Evolutionary conservation across 1,284 basidiomycete genomes (phyloP).

Genomic region (Athelia psychrophila): DNA sequence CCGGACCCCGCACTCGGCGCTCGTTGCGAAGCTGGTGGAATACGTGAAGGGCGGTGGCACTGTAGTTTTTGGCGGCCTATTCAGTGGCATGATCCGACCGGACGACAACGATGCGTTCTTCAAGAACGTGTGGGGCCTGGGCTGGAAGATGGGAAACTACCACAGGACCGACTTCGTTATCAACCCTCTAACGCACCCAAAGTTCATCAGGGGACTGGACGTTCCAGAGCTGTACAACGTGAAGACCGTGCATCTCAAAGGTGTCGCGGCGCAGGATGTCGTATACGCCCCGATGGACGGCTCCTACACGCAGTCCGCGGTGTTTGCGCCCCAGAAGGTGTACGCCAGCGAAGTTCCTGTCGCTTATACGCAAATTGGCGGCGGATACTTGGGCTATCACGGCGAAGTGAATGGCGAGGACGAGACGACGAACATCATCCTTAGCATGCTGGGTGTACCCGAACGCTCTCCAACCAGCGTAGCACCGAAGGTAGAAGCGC

Average conservation of each 20-base stretch:
- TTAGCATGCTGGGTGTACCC: neutral
- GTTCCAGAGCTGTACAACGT: conserved; percentile 29
- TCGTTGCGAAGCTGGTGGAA: conserved; percentile 24
- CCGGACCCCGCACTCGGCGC: conserved; percentile 12
- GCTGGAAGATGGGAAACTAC: conserved; percentile 33
- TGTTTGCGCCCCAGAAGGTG: conserved; percentile 12
- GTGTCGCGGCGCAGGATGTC: conserved; percentile 18
- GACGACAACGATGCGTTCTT: conserved; percentile 25
- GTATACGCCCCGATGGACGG: conserved; percentile 24
- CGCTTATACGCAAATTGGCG: neutral
- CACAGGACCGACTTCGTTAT: conserved; percentile 26
- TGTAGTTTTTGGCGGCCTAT: conserved; percentile 30
- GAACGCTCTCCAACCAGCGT: neutral
- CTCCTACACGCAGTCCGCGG: conserved; percentile 21
- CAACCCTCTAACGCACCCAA: conserved; percentile 21
- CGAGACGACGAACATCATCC: neutral
- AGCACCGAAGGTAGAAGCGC: too few relatives aligned
- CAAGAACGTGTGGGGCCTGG: conserved; percentile 24
- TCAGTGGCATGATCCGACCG: conserved; percentile 23
- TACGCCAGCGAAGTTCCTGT: neutral
- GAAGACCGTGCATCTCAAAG: conserved; percentile 30
- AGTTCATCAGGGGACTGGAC: conserved; percentile 20
- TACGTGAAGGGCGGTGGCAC: conserved; percentile 32
- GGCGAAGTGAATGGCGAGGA: neutral
- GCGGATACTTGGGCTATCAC: neutral